phyloP scores from a whole-genome alignment of 2,329 filamentous ascomycete species.

The Chrysoporthe austroafricana region DNA sequence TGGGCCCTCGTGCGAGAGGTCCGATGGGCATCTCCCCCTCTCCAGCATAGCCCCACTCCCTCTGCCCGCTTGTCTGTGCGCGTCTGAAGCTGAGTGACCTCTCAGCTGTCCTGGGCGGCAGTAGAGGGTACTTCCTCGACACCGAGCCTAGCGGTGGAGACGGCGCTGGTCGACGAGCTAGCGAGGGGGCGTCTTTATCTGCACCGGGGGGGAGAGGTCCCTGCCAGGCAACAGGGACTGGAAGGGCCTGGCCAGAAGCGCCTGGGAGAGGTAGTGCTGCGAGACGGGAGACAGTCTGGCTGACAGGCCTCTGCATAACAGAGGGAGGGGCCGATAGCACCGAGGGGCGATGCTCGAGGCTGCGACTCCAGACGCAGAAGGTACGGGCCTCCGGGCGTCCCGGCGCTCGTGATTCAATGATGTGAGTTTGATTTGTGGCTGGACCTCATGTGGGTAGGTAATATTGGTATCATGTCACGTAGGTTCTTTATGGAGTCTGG shows the following conservation, averaged over 20 bases:
- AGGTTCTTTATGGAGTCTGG: background rate
- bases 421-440: background rate
- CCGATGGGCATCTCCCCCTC: background rate
- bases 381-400: background rate
- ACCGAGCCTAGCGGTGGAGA: background rate
- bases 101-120: background rate
- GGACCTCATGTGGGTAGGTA: background rate
- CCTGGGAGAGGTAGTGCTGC: too few species aligned
- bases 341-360: too few species aligned
- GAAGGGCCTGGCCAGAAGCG: too few species aligned
- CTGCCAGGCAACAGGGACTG: too few species aligned
- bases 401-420: background rate
- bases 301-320: too few species aligned
- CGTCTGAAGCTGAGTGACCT: background rate
- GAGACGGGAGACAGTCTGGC: too few species aligned
- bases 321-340: too few species aligned
- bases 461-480: background rate
- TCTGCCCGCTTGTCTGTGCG: background rate
- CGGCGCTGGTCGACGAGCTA: conserved; percentile 2
- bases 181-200: background rate
- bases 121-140: background rate
- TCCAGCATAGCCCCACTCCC: background rate
- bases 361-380: too few species aligned
- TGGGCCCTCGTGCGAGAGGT: too few species aligned
- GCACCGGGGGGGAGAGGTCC: background rate